Evolutionary conservation across 257 asterid species (phyloP), one percentile per base, ranked within the genome.

Genomic region (Cinchona pubescens): DNA sequence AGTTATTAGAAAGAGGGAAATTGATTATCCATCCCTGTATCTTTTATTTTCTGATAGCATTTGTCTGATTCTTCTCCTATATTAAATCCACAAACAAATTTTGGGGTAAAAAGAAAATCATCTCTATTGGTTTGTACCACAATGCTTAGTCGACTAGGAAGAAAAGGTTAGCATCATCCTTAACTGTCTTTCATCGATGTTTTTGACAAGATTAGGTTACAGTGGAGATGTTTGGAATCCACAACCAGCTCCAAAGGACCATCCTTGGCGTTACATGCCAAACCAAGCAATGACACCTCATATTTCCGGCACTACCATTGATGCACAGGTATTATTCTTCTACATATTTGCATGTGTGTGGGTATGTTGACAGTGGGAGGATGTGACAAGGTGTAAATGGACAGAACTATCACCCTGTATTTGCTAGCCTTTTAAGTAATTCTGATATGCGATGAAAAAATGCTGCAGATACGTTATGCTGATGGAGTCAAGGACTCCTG

Each of bases 251-350:
- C 99, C 99, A 7, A 95, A 92, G 90, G 99, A 95, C 80, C 99
- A 95, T 75, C 99, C 97, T 0, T 95, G 99, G 99, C 84, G 99
- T 37, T 90, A 91, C 93, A 95, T 95, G 99, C 99, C 99, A 48
- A 95, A 95, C 85, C 99, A 95, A 40, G 98, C 99, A 9, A 95
- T 95, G 99, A 95, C 99, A 68, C 99, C 99, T 68, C 99, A 95
- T 75, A 83, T 91, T 53, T 95, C 99, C 1, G 99, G 99, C 69
- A 95, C 99, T 30, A 95, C 98, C 67, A 95, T 95, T 49, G 99
- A 95, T 76, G 99, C 89, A 29, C 99, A 95, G 94, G 99, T 94
- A 80, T 53, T 30, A 64, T 62, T 46, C 49, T 32, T 74, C 16
- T 13, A 29, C 35, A 43, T 16, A 11, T 40, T 19, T 18, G 58